Percentiles rank a stretch among this genome's conserved stretches.
phyloP scores from a whole-genome alignment of 1,139 yeast genomes.

The Kurtzmaniella natalensis region DNA sequence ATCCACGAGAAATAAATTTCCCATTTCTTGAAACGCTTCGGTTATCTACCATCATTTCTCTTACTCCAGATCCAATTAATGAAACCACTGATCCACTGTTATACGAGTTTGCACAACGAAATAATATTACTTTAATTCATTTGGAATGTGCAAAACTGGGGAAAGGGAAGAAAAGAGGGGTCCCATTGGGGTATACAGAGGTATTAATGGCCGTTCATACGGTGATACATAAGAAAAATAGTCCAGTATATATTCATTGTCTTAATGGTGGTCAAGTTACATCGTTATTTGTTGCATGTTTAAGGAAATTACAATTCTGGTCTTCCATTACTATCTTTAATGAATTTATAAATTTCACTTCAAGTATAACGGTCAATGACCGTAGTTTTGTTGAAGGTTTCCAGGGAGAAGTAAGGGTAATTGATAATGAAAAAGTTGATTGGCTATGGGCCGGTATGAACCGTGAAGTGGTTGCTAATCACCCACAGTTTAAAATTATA shows the following conservation, averaged over 20 bases:
- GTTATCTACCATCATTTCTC: conserved; percentile 68
- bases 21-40: conserved; percentile 66
- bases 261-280: conserved; percentile 87
- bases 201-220: conserved; percentile 57
- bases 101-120: conserved; percentile 43
- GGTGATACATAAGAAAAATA: conserved; percentile 53
- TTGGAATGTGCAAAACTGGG: conserved; percentile 63
- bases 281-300: conserved; percentile 77
- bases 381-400: conserved; percentile 80
- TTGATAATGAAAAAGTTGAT: conserved; percentile 47
- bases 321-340: conserved; percentile 81
- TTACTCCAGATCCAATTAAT: conserved; percentile 73
- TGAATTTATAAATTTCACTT: conserved; percentile 75
- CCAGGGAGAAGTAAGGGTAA: conserved; percentile 55
- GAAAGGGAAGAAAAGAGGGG: conserved; percentile 74
- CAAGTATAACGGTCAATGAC: conserved; percentile 80
- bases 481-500: conserved; percentile 37
- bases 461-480: conserved; percentile 46
- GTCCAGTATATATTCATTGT: conserved; percentile 83
- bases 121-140: conserved; percentile 55
- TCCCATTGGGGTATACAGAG: conserved; percentile 67
- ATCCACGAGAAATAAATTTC: conserved; percentile 73
- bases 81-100: conserved; percentile 48
- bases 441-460: conserved; percentile 79
- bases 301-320: conserved; percentile 84